Evolutionary conservation across 2,329 filamentous ascomycete genomes (phyloP), one percentile per base, ranked within the genome.

Genomic region (Macrophomina phaseolina): DNA sequence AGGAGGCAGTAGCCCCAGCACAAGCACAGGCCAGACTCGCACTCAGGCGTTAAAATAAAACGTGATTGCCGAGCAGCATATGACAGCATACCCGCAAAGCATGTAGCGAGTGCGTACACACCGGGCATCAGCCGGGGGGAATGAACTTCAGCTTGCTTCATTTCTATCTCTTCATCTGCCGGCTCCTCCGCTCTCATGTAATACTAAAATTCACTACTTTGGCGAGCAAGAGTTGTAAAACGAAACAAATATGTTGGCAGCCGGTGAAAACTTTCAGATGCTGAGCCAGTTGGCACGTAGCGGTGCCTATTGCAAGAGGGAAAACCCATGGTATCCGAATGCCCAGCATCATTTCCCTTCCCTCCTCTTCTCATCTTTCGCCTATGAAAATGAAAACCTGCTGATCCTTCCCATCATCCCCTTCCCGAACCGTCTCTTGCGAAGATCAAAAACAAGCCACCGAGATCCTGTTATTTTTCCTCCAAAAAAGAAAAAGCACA

Each of bases 101-200:
- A 30, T 23, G 4, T 18, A 32, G 23, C 9, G 18, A 18, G 23
- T 58, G 36, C 53, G 28, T 23, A 1, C 23, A 23, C 53, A 8
- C 16, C n/a, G 53, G 53, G 53, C 12, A 7, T 4, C 53, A 42
- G n/a, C 34, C 12, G 9, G 28, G 28, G 11, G 23, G 32, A 65
- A 30, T 58, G 45, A 66, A 66, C 40, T 66, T 61, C 52, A 66
- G 51, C 64, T 61, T 61, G 34, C 61, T 48, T 48, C 64, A 66
- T 48, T 55, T 66, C 55, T 58, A 55, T 60, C 42, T 49, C 49
- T 38, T 34, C 51, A 51, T 51, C 53, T 45, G n/a, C 11, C 16
- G 52, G 18, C 45, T 49, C 49, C 45, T 30, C 45, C 8, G n/a
- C 11, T 38, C 58, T 40, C n/a, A 23, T 62, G n/a, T 49, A 38